Evolutionary conservation across 805 yeast species (phyloP), one percentile per base, ranked within the genome.

Genomic region (Ogataea trehalophila): DNA sequence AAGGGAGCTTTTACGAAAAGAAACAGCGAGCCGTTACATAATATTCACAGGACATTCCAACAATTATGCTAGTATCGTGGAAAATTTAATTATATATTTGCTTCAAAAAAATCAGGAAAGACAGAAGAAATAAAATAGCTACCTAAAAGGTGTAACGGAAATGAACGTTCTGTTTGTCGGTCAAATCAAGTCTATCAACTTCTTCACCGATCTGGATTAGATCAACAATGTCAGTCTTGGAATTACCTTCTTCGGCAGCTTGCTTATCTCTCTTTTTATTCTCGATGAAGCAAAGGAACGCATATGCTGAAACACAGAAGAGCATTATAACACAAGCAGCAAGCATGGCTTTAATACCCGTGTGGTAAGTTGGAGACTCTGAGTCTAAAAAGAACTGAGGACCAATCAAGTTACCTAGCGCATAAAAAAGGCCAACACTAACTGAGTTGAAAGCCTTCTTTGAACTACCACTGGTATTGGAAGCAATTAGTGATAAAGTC

Each of bases 391-490:
- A 81, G 55, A 80, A 65, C 55, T 81, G 85, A 3, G 89, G 87
- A 0, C 86, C 87, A 42, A 80, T 69, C 49, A 85, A 65, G 54
- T 82, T 75, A 7, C 83, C 79, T 22, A 80, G 62, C 11, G 81
- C 78, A 57, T 79, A 80, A n/a, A 75, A 77, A 45, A 80, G 68
- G 14, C 71, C 71, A 40, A 59, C 64, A 18, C 58, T 51, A 33
- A 62, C 56, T 11, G 68, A 69, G 45, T 52, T 49, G 52, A 56
- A 54, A 6, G 58, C 70, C 58, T 83, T 80, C 61, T 85, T 86
- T 14, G 89, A 80, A 49, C 77, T 75, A 4, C 92, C 92, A 5
- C 87, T 79, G 26, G 79, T 73, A 61, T 84, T 61, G 9, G 65
- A 60, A 6, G 63, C 56, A 44, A 61, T 56, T 47, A 57, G 43